Conservation (phyloP, 371 early-diverging fungal genomes). For the Haplosporangium sp. region DNA sequence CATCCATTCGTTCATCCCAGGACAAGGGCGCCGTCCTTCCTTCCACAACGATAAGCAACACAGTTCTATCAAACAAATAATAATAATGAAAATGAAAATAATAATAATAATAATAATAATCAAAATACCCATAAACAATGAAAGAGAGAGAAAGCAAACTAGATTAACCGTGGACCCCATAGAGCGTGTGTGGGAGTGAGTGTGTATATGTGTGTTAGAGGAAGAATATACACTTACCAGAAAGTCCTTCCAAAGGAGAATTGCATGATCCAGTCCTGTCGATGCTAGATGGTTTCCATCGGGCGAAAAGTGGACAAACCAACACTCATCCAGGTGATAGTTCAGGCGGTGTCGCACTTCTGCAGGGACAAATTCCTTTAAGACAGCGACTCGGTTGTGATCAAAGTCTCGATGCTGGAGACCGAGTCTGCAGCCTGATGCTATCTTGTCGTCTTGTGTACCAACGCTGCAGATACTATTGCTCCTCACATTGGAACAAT, state of each 20-base stretch:
- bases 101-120: too few relatives aligned
- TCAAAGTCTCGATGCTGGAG: slow-evolving; percentile 17
- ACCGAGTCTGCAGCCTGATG: background rate
- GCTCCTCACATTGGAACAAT: slow-evolving; percentile 39
- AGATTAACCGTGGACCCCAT: too few relatives aligned
- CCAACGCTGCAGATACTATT: slow-evolving; percentile 40
- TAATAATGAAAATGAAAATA: too few relatives aligned
- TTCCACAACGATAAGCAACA: too few relatives aligned
- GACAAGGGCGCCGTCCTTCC: too few relatives aligned
- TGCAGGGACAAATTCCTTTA: slow-evolving; percentile 29
- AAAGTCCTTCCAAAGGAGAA: slow-evolving; percentile 37
- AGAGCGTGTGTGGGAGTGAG: too few relatives aligned
- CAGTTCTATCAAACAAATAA: too few relatives aligned
- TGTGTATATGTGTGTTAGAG: too few relatives aligned
- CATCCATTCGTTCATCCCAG: too few relatives aligned
- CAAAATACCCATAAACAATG: too few relatives aligned
- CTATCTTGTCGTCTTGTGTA: slow-evolving; percentile 13
- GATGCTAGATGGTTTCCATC: slow-evolving; percentile 48
- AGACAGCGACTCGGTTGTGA: slow-evolving; percentile 8
- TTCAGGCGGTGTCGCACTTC: slow-evolving; percentile 34
- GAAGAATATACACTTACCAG: slow-evolving; percentile 23
- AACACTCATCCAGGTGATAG: slow-evolving; percentile 54
- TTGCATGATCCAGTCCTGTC: slow-evolving; percentile 33
- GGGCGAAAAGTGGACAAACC: slow-evolving; percentile 51
- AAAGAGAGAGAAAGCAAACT: too few relatives aligned